A percentile compares a stretch with the other conserved stretches of the same genome.
Conservation (phyloP, 768 basidiomycete species). For the Collybiopsis luxurians region DNA sequence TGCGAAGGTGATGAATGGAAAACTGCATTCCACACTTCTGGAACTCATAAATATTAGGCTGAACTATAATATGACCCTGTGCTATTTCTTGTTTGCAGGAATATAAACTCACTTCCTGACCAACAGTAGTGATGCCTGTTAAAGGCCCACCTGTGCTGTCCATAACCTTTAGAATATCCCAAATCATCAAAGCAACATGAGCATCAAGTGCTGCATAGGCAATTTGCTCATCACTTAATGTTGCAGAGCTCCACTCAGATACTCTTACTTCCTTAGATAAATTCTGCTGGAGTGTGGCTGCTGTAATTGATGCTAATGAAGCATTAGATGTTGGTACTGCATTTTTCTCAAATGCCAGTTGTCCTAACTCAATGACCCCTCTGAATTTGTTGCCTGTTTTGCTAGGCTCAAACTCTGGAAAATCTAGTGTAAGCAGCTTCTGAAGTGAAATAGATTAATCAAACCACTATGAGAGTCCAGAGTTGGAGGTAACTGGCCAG, state of each 20-base stretch:
- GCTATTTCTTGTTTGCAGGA: constrained; percentile 13
- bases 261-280: constrained; percentile 8
- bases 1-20: too few relatives aligned
- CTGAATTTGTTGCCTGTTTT: not conserved
- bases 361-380: constrained; percentile 13
- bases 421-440: constrained; percentile 13
- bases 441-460: constrained; percentile 12
- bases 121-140: constrained; percentile 10
- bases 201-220: constrained; percentile 17
- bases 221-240: constrained; percentile 2
- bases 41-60: constrained; percentile 5
- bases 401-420: constrained; percentile 9
- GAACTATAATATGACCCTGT: constrained; percentile 8
- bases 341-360: constrained; percentile 12
- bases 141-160: constrained; percentile 10
- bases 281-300: constrained; percentile 4
- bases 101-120: too few relatives aligned
- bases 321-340: constrained; percentile 11
- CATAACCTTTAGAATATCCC: constrained; percentile 9
- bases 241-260: constrained; percentile 6
- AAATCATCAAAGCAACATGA: constrained; percentile 4
- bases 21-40: too few relatives aligned
- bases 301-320: constrained; percentile 13
- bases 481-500: constrained; percentile 6
- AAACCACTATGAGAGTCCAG: constrained; percentile 14